Percentiles rank a stretch among this genome's conserved stretches.
These are phyloP conservation scores for Globisporangium acanthophoron DNA, from an alignment of 352 stramenopile genomes.

Conservation along the genomic window DNA sequence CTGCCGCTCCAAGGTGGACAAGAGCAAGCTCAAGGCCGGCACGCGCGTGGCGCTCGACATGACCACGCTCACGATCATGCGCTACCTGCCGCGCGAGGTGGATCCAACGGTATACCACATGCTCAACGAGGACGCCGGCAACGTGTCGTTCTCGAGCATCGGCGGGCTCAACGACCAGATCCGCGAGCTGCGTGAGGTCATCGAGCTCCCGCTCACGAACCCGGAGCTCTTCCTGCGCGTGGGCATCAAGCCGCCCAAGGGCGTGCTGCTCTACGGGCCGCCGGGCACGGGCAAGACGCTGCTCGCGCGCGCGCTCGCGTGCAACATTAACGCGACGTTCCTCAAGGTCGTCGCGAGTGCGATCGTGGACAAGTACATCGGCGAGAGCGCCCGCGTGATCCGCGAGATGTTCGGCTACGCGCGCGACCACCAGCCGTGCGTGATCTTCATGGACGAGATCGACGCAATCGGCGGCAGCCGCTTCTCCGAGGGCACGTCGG, in stretches of 20 bases:
- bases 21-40: constrained; percentile 95
- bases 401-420: constrained; percentile 99
- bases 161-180: constrained; percentile 99
- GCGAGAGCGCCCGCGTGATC: constrained; percentile 98
- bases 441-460: constrained; percentile 99
- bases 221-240: constrained; percentile 98
- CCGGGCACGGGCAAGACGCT: constrained; percentile 99
- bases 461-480: constrained; percentile 98
- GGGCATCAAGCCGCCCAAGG: constrained; percentile 98
- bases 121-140: constrained; percentile 97
- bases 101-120: constrained; percentile 99
- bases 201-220: constrained; percentile 99
- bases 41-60: constrained; percentile 98
- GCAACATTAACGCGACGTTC: constrained; percentile 99
- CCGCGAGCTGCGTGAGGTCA: constrained; percentile 93
- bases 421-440: constrained; percentile 97
- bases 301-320: constrained; percentile 96
- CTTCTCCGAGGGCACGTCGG: constrained; percentile 96
- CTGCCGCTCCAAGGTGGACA: constrained; percentile 92
- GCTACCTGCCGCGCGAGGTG: constrained; percentile 96
- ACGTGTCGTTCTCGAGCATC: constrained; percentile 97
- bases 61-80: constrained; percentile 99
- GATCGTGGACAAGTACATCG: constrained; percentile 99
- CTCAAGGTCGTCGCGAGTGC: constrained; percentile 99
- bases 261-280: constrained; percentile 97